A percentile compares a stretch with the other conserved stretches of the same genome.
Evolutionary conservation across 1,139 yeast species (phyloP).

Genomic region (Yamadazyma triangularis): DNA sequence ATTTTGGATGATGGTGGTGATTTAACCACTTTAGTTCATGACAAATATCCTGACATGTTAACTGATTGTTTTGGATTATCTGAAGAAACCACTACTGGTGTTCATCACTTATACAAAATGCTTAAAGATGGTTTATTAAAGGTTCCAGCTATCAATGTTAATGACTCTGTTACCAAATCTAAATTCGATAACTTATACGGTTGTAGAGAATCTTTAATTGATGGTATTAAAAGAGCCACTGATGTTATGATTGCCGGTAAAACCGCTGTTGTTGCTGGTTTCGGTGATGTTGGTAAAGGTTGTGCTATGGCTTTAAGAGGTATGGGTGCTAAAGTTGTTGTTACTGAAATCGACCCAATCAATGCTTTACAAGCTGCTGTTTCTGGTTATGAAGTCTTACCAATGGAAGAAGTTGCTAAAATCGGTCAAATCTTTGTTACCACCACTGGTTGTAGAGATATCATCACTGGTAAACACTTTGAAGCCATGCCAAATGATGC

Average conservation of each 20-base stretch:
- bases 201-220: conserved; percentile 97
- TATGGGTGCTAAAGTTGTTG: conserved; percentile 99
- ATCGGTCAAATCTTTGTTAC: conserved; percentile 98
- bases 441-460: conserved; percentile 99
- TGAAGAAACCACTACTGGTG: conserved; percentile 99
- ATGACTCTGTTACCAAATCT: conserved; percentile 99
- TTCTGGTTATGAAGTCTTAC: conserved; percentile 96
- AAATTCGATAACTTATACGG: conserved; percentile 99
- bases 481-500: conserved; percentile 97
- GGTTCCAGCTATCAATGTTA: conserved; percentile 99
- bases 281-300: conserved; percentile 99
- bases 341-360: conserved; percentile 98
- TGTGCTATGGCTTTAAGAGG: conserved; percentile 99
- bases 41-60: conserved; percentile 97
- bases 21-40: conserved; percentile 94
- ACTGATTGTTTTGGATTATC: conserved; percentile 93
- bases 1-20: conserved; percentile 99
- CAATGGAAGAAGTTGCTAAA: conserved; percentile 92
- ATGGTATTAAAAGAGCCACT: conserved; percentile 99
- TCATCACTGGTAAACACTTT: conserved; percentile 88
- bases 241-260: conserved; percentile 99
- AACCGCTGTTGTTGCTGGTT: conserved; percentile 98
- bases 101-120: conserved; percentile 98
- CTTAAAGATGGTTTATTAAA: conserved; percentile 83
- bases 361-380: conserved; percentile 99